Evolutionary conservation across 1,284 basidiomycete species (phyloP), one percentile per base, ranked within the genome.

Genomic region (Malassezia slooffiae): DNA sequence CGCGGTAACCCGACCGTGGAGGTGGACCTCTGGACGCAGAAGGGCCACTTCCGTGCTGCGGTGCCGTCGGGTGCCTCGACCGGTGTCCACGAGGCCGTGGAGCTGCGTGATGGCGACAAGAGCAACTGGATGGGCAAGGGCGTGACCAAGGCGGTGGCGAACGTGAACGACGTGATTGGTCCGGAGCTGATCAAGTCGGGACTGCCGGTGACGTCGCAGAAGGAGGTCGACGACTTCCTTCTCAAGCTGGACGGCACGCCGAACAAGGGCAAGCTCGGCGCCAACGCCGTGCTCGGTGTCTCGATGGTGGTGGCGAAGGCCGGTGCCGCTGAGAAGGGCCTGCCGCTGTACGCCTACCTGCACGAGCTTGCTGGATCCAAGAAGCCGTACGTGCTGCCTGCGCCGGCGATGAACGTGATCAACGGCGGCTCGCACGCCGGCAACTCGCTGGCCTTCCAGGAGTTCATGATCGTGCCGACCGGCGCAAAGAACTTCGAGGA

Each of bases 401-500:
- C 61, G 28, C 61, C 77, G 74, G 71, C 93, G 89, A 42, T 81
- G 85, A 99, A 99, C 75, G 93, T 99, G 69, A 97, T 99, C 79
- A 99, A 99, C 76, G 93, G 93, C 74, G 93, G 93, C 58, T 95
- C 89, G 57, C 93, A 99, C 73, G 93, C 93, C 48, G 93, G 93
- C 48, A 99, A 99, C 80, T 88, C 90, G 73, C 85, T 99, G 57
- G 93, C 46, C 43, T 63, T 60, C 61, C 65, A 68, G 57, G 93
- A 99, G 76, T 97, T 99, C 78, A 97, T 99, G 93, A 80, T 99
- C 61, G 79, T 96, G 57, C 91, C 93, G 58, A 93, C 88, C 50
- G 91, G 89, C 90, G 96, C 85, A 88, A 96, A 76, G 42, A 80
- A 78, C 55, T 99, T 97, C 79, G 82, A 85, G 41, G 90, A 97